Percentiles rank a stretch among this genome's conserved stretches.
phyloP scores from a whole-genome alignment of 768 basidiomycete species.

The Leccinum variicolor region DNA sequence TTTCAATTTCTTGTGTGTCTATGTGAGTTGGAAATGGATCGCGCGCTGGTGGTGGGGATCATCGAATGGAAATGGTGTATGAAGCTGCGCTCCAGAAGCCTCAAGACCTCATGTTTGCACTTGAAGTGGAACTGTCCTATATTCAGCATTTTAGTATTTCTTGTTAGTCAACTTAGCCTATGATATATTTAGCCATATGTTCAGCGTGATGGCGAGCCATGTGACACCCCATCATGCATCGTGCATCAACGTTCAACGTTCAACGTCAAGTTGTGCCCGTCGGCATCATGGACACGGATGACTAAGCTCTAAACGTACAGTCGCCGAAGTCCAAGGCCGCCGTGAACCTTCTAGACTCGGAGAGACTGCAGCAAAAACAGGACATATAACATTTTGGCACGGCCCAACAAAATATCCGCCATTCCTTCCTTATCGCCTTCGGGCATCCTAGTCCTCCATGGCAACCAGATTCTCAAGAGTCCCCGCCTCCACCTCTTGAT shows the following conservation, averaged over 20 bases:
- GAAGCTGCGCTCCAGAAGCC: background rate
- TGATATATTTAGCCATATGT: background rate
- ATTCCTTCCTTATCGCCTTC: constrained; percentile 5
- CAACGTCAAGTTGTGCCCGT: no score
- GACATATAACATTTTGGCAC: background rate
- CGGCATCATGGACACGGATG: no score
- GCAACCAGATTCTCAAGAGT: background rate
- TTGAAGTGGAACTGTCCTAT: background rate
- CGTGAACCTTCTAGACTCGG: background rate
- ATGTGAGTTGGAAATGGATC: constrained; percentile 62
- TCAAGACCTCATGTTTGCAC: background rate
- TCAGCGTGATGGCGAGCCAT: no score
- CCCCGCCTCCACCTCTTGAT: background rate
- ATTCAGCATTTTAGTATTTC: background rate
- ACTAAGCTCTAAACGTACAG: background rate
- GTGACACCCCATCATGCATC: no score
- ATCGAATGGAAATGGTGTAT: constrained; percentile 14
- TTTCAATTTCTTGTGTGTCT: constrained; percentile 68
- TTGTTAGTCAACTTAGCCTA: background rate
- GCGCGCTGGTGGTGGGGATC: constrained; percentile 31
- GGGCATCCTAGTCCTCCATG: background rate
- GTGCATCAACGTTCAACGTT: no score
- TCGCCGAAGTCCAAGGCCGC: background rate
- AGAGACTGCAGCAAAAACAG: background rate
- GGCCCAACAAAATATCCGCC: background rate